Evolutionary conservation across 192 early-diverging fungal species (phyloP), one percentile per base, ranked within the genome.

Genomic region (Rhizophagus prolifer): DNA sequence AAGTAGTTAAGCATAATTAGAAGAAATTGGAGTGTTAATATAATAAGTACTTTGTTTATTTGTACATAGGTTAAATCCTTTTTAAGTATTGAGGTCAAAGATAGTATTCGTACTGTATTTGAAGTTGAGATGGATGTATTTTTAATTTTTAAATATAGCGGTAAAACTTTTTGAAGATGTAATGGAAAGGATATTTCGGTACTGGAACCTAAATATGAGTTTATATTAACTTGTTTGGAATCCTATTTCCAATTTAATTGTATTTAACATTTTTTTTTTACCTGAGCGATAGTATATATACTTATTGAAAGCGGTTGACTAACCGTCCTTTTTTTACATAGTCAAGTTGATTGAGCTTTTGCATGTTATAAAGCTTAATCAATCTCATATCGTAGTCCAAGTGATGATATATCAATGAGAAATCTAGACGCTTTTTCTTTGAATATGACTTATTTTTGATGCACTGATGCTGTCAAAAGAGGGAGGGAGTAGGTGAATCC

Each of bases 41-140:
- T 64, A 64, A 64, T 64, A 64, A 64, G 26, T 64, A 64, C 26
- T 64, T 64, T 64, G 26, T 64, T 64, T 64, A 64, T 64, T 64
- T 64, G 62, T 64, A 64, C 62, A 64, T 64, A 64, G 23, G 13
- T 64, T 64, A 64, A 64, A 64, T 3, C n/a, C 26, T 64, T 64
- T 64, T 25, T 23, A 64, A 64, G 62, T 2, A 64, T 64, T 64
- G 62, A 25, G 62, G 6, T 64, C 4, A 23, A 64, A 25, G 62
- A 64, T 16, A 50, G 14, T 14, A 13, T 14, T 50, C 47, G 16
- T n/a, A n/a, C n/a, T n/a, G n/a, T n/a, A 14, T 14, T 50, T 50
- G 13, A 50, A 50, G 47, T 64, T 2, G 26, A 64, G 16, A 64
- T 64, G 62, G 62, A 23, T 64, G 62, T 23, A 26, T 64, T 26